phyloP scores from a whole-genome alignment of 805 yeast genomes.

The Saturnispora ahearnii region DNA sequence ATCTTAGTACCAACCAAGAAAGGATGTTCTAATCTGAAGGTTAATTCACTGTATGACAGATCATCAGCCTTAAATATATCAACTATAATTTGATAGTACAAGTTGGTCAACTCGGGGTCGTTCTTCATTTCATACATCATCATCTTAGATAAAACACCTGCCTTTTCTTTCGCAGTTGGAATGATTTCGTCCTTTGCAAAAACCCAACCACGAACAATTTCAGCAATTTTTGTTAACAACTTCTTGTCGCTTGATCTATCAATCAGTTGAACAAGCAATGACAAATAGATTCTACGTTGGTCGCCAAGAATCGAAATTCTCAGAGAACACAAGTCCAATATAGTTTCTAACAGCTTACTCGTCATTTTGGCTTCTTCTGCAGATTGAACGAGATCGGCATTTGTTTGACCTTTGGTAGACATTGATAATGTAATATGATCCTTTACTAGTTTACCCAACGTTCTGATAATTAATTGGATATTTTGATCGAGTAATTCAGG shows the following conservation, averaged over 20 bases:
- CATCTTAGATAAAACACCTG: constrained; percentile 89
- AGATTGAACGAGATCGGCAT: constrained; percentile 16
- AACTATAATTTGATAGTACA: constrained; percentile 77
- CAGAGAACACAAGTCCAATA: constrained; percentile 66
- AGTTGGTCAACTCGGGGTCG: constrained; percentile 65
- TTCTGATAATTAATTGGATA: constrained; percentile 70
- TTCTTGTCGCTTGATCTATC: constrained; percentile 79
- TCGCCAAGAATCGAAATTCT: constrained; percentile 87
- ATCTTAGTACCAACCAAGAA: constrained; percentile 88
- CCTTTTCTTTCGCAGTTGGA: constrained; percentile 94
- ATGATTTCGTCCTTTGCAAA: constrained; percentile 73
- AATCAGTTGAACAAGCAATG: constrained; percentile 79
- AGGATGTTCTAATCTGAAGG: constrained; percentile 94
- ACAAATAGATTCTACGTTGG: constrained; percentile 80
- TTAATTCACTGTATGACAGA: constrained; percentile 74
- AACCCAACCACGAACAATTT: constrained; percentile 81
- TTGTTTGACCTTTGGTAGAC: constrained; percentile 28
- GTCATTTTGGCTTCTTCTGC: constrained; percentile 75
- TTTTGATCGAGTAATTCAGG: constrained; percentile 70
- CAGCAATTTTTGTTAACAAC: constrained; percentile 63
- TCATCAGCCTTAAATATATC: constrained; percentile 78
- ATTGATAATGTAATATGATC: constrained; percentile 70
- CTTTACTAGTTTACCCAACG: constrained; percentile 80
- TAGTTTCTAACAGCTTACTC: constrained; percentile 63
- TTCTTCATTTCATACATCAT: constrained; percentile 85